Percentiles rank a stretch among this genome's conserved stretches.
These are phyloP conservation scores for Aureobasidium vineae DNA, from an alignment of 2,329 filamentous ascomycete species.

Conservation along the genomic window DNA sequence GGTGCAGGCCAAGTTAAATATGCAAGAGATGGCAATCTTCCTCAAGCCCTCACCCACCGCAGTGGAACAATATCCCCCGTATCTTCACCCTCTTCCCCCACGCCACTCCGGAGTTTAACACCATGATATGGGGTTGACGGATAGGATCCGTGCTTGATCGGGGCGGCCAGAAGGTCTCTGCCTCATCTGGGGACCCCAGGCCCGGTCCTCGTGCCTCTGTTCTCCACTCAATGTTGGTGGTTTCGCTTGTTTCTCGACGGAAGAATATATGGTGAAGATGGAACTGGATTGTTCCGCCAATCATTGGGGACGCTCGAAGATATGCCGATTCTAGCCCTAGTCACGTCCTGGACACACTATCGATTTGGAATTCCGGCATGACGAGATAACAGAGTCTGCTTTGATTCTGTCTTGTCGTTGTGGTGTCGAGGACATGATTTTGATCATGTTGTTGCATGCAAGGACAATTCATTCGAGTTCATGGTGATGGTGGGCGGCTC, in stretches of 20 bases:
- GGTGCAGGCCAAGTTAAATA: conserved; percentile 6
- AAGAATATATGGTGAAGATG: not conserved
- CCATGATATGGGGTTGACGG: conserved; percentile 6
- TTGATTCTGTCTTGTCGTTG: not conserved
- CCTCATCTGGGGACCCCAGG: conserved; percentile 18
- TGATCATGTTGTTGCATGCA: not conserved
- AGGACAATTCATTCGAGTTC: not conserved
- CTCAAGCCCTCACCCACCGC: not conserved
- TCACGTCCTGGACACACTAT: not conserved
- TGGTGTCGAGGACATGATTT: not conserved
- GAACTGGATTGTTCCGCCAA: conserved; percentile 17
- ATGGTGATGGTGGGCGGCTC: not conserved
- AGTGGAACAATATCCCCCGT: conserved; percentile 22
- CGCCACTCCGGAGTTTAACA: conserved; percentile 8
- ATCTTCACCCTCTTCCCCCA: conserved; percentile 6
- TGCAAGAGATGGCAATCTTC: not conserved
- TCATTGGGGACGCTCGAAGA: not conserved
- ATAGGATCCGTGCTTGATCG: not conserved
- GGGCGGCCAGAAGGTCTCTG: not conserved
- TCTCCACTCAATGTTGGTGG: not conserved
- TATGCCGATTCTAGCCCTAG: not conserved
- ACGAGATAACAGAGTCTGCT: not conserved
- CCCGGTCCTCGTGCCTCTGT: not conserved
- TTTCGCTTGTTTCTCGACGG: conserved; percentile 2
- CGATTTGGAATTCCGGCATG: not conserved